Conservation (phyloP, 2,329 filamentous ascomycete species). For the Nemania abortiva region DNA sequence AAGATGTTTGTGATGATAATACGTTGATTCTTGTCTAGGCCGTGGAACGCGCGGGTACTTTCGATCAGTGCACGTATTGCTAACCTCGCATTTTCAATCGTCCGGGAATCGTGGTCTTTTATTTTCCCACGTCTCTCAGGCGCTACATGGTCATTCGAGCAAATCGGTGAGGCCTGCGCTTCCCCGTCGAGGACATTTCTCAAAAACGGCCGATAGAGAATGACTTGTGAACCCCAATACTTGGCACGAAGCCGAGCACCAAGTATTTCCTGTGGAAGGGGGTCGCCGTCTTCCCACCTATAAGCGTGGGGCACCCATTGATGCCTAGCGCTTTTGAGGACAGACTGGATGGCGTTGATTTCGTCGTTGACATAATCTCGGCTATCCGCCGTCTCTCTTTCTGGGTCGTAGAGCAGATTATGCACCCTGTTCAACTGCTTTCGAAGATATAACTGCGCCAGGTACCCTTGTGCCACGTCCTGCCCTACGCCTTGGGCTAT, state of each 20-base stretch:
- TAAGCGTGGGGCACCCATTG: conserved; percentile 65
- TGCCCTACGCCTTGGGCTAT: conserved; percentile 59
- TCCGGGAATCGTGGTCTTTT: conserved; percentile 53
- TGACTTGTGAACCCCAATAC: conserved; percentile 92
- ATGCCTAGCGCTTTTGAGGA: conserved; percentile 57
- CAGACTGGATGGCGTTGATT: conserved; percentile 61
- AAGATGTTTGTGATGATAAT: conserved; percentile 96
- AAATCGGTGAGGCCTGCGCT: conserved; percentile 42
- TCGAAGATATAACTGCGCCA: conserved; percentile 72
- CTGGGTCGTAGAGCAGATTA: conserved; percentile 64
- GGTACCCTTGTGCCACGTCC: conserved; percentile 69
- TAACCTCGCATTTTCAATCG: conserved; percentile 67
- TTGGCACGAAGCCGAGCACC: conserved; percentile 88
- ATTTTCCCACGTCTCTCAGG: conserved; percentile 34
- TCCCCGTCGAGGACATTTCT: conserved; percentile 64
- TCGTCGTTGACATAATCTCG: conserved; percentile 51
- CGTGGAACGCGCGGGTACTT: conserved; percentile 86
- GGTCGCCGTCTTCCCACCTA: conserved; percentile 73
- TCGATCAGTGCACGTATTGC: conserved; percentile 82
- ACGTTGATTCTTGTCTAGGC: conserved; percentile 68
- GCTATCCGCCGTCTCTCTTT: conserved; percentile 44
- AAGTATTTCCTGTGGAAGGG: conserved; percentile 80
- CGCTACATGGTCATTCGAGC: conserved; percentile 31
- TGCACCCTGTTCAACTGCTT: conserved; percentile 75
- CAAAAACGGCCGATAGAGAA: conserved; percentile 85